Evolutionary conservation across 1,284 basidiomycete genomes (phyloP), one percentile per base, ranked within the genome.

Genomic region (Heterobasidion irregulare): DNA sequence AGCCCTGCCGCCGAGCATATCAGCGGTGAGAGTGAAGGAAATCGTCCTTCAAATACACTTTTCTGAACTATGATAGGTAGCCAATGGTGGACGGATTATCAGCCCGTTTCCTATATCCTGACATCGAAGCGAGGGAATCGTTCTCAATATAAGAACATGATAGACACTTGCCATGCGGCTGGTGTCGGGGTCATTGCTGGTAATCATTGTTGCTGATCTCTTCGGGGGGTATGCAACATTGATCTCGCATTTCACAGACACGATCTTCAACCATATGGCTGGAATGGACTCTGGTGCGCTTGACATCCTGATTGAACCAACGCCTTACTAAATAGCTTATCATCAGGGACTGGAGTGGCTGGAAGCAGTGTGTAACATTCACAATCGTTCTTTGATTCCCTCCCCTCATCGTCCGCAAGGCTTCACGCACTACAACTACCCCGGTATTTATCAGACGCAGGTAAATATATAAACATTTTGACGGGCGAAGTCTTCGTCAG

Each of bases 61-160:
- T 46, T 55, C 58, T 36, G 53, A 57, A 10, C 55, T 56, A 53
- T 41, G 55, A 49, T 62, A 19, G 82, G 82, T 7, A 19, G 65
- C 7, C 73, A 83, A 62, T 85, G 83, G 83, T 85, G 82, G 83
- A 84, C 83, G 0, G 82, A 84, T 63, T 85, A 86, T 62, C 83
- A 86, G 60, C 80, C 82, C 3, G 82, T 84, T 2, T 83, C 82
- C 0, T 84, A 84, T 63, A 82, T 56, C 34, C 63, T 84, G 50
- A 79, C 74, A 1, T 82, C 79, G 2, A 84, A 84, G 64, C 78
- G 79, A 2, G 83, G 82, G 6, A 72, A 78, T 58, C 72, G 78
- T 15, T 50, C 64, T 1, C 79, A 83, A 58, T 83, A 77, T 61
- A 68, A 61, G 43, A 80, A 75, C 61, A 86, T 85, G 83, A 70